Base-by-base conservation (phyloP, 108 stramenopile genomes). In the Pseudonitzschia multistriata region DNA sequence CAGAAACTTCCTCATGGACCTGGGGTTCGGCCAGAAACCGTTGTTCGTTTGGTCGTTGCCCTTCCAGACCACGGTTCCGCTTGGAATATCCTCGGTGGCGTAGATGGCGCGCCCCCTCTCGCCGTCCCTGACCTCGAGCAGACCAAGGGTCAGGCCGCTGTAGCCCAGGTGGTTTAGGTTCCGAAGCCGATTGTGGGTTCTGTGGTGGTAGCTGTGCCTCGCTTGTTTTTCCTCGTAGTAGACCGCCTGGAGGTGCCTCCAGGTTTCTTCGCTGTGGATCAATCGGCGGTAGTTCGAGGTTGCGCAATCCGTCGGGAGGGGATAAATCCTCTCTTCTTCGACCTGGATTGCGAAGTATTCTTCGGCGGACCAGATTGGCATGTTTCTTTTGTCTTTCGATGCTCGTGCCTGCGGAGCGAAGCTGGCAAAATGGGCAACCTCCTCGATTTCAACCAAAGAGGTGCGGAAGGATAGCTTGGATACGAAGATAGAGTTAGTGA, bases 31-130 rank as follows among this genome's bases (percentile, higher is more conserved):
- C 40, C 24, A 52, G 50, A 10, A 22, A 24, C 4, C 50, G 50
- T 52, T 52, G 21, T 7, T 10, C 42, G 3, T 13, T 24, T 24
- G 24, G 4, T 2, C 22, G 8, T 2, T 1, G 22, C 50, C n/a
- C 14, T 59, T 33, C 57, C 57, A 59, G 14, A 59, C 3, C 34
- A 5, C 11, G 4, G 57, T 59, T n/a, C 57, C 57, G 14, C 10
- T 15, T 19, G 31, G 13, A 33, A 59, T 59, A n/a, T 35, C 31
- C 29, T 4, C 5, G 2, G 10, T 35, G 17, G 57, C 57, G 34
- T 59, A 59, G n/a, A 59, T 19, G 33, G 31, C 11, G 2, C 57
- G 57, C 17, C 57, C 57, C 25, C 57, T 8, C 25, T 59, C 31
- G 0, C 31, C 57, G 29, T 59, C 57, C 50, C 50, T 1, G 25